Conservation (phyloP, 2,329 filamentous ascomycete genomes). For the Fusarium azukiicola region DNA sequence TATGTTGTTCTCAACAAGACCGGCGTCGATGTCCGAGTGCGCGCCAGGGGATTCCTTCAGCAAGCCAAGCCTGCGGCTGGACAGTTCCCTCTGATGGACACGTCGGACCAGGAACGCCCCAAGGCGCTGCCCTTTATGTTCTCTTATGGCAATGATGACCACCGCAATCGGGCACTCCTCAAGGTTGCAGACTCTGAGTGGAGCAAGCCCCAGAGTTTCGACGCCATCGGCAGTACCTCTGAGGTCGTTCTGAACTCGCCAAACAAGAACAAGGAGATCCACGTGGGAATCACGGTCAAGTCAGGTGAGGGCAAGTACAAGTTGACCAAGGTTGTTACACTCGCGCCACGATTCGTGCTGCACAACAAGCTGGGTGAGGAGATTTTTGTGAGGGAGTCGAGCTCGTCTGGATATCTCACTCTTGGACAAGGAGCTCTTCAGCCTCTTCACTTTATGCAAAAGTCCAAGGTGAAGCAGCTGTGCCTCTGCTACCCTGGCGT, state of each 20-base stretch:
- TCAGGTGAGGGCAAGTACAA: constrained; percentile 99
- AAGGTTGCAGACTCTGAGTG: constrained; percentile 95
- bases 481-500: constrained; percentile 96
- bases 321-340: constrained; percentile 95
- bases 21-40: constrained; percentile 91
- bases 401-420: constrained; percentile 91
- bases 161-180: constrained; percentile 93
- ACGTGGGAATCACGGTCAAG: constrained; percentile 92
- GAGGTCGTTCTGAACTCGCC: constrained; percentile 91
- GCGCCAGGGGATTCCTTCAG: constrained; percentile 94
- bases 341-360: constrained; percentile 95
- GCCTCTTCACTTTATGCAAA: constrained; percentile 94
- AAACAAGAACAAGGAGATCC: constrained; percentile 88
- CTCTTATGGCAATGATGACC: constrained; percentile 93
- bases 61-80: constrained; percentile 91
- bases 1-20: constrained; percentile 98
- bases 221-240: constrained; percentile 96
- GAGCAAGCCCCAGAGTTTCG: constrained; percentile 99
- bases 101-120: constrained; percentile 75
- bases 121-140: constrained; percentile 97
- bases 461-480: constrained; percentile 91
- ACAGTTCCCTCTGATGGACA: constrained; percentile 80
- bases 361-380: constrained; percentile 96
- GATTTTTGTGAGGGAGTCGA: constrained; percentile 93
- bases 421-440: constrained; percentile 89